Base-by-base conservation (phyloP, 257 asterid species). In the Salvia rosmarinus region DNA sequence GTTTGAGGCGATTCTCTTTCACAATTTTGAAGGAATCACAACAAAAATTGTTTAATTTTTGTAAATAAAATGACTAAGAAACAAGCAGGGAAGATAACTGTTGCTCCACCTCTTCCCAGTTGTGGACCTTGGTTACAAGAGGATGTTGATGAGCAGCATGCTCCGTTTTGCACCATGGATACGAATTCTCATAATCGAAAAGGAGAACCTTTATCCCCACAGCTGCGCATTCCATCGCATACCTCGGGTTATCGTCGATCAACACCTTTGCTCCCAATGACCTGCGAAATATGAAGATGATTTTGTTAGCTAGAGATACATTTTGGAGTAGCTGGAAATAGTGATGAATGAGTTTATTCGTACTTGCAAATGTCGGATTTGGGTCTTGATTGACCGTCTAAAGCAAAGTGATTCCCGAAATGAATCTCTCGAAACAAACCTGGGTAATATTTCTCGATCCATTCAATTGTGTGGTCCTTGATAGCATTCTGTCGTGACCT, bases 321-420 rank as follows among this genome's bases (percentile, higher is more conserved):
- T 40, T 9, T 52, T 20, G 6, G 32, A 25, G 30, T 25, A 25
- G 30, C 30, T 25, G n/a, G 42, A 64, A 21, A 16, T 25, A 1
- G 5, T 3, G 40, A 7, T 6, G 63, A 35, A 39, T 28, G n/a
- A 49, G 17, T 54, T 21, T 5, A 42, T 35, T 58, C 56, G 66
- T 73, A 89, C 98, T 86, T 91, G 94, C 97, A 95, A 57, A 95
- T 91, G 23, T 95, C 98, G 5, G 98, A 95, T 84, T 89, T 95
- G n/a, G 95, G 87, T 76, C 82, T 88, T 35, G 98, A 87, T 50
- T 79, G 70, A 68, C 98, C 98, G 70, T 89, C 94, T 72, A 91
- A 70, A 46, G 98, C 97, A 80, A 91, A 95, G 87, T 95, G 98
- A 80, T 95, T 95, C 76, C 98, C 99, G 10, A 95, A 95, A 83